Evolutionary conservation across 495 filamentous ascomycete species (phyloP), one percentile per base, ranked within the genome.

Genomic region (Penicillium fimorum): DNA sequence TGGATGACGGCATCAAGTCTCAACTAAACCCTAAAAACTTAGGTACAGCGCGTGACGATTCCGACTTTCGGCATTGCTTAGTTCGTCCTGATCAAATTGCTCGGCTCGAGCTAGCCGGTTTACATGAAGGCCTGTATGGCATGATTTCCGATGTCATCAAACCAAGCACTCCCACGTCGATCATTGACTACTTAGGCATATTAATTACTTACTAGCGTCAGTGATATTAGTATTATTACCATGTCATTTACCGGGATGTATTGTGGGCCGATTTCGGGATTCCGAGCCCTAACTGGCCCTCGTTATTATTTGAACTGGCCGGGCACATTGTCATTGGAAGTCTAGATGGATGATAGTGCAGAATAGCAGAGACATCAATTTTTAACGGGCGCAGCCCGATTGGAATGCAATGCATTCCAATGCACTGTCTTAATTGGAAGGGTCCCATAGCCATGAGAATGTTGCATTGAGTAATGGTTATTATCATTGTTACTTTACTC

Each of bases 31-130:
- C 12, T 13, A 15, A 37, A 2, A 37, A n/a, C 2, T 27, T 4
- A 37, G 3, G 15, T 33, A 4, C 33, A 15, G 7, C 7, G 35
- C 15, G 35, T 5, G 6, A n/a, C n/a, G 15, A 37, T 37, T n/a
- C 35, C 15, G 35, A n/a, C 35, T 37, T n/a, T 45, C 58, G 53
- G 52, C 18, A 52, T 60, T 42, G 32, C 48, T 48, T 17, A 40
- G 18, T 17, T 60, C 53, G 53, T 47, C 22, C 12, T 20, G 24
- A n/a, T 41, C 55, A 41, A 24, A 35, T 13, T 20, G 42, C 22
- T 33, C 40, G 22, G 4, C 13, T 25, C 38, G 5, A 35, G 33
- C 33, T 4, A 35, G 12, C 12, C 33, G 4, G 13, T 12, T 15
- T 15, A 13, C 4, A 15, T n/a, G 33, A n/a, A 13, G 30, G 9